Conservation (phyloP, 106 monocot genomes). For the Platanthera guangdongensis region DNA sequence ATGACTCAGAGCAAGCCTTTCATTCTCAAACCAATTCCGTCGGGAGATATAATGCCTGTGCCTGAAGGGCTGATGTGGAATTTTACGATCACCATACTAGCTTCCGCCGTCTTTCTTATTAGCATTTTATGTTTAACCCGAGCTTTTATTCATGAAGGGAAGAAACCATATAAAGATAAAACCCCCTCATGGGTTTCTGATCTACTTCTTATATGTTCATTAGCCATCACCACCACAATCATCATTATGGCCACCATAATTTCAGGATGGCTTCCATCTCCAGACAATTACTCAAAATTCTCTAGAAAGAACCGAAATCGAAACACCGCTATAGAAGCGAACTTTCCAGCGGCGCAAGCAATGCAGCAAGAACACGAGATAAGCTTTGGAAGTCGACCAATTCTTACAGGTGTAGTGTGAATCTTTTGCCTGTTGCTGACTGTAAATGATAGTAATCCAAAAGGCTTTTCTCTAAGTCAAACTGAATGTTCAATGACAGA, state of each 20-base stretch:
- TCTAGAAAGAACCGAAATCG: constrained; percentile 7
- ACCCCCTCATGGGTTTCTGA: constrained; percentile 59
- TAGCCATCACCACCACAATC: constrained; percentile 30
- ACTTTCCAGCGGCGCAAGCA: constrained; percentile 2
- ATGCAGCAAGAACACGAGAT: constrained; percentile 27
- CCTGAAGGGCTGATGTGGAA: constrained; percentile 28
- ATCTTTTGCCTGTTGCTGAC: not conserved
- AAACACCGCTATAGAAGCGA: not conserved
- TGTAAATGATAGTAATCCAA: not conserved
- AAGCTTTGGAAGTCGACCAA: constrained; percentile 57
- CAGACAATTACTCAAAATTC: not conserved
- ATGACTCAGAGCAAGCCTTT: constrained; percentile 23
- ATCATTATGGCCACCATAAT: constrained; percentile 11
- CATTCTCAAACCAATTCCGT: not conserved
- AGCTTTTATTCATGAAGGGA: constrained; percentile 24
- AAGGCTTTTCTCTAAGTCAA: not conserved
- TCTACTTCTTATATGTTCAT: constrained; percentile 35
- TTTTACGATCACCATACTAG: constrained; percentile 29
- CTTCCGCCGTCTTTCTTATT: constrained; percentile 32
- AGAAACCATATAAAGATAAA: constrained; percentile 16
- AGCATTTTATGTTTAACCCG: constrained; percentile 31
- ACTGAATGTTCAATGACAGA: constrained; percentile 26
- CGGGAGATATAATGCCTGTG: not conserved
- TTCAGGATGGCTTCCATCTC: constrained; percentile 13
- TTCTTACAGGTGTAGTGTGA: constrained; percentile 39